A percentile compares a stretch with the other conserved stretches of the same genome.
Conservation (phyloP, 192 early-diverging fungal species). For the Neocallimastix lanati region DNA sequence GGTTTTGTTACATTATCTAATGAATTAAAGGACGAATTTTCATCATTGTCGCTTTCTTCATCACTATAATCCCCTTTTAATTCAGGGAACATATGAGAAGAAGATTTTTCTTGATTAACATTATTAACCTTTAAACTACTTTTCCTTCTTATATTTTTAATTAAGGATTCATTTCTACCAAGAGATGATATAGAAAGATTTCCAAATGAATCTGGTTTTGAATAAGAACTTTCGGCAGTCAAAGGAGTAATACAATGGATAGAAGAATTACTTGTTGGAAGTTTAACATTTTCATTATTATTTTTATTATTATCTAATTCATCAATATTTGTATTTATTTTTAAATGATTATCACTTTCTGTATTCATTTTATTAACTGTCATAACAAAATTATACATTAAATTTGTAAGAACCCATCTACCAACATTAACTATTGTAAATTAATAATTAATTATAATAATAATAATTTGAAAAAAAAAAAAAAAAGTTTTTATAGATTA, state of each 20-base stretch:
- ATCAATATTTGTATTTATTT: not conserved
- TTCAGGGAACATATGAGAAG: not conserved
- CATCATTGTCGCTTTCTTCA: not conserved
- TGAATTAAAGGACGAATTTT: too few relatives aligned
- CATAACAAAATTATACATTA: slow-evolving; percentile 45
- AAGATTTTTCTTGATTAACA: too few relatives aligned
- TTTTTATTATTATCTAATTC: not conserved
- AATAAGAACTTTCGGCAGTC: not conserved
- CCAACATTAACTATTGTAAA: slow-evolving; percentile 73
- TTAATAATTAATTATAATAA: not conserved
- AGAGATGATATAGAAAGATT: not conserved
- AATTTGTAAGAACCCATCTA: slow-evolving; percentile 60
- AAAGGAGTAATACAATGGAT: not conserved
- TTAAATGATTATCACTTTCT: not conserved
- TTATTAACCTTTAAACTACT: not conserved
- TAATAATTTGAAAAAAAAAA: not conserved
- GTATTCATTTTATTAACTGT: not conserved
- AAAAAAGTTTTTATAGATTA: too few relatives aligned
- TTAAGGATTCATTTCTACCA: not conserved
- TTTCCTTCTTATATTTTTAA: not conserved
- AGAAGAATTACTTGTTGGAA: not conserved
- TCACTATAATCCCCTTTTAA: not conserved
- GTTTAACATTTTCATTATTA: not conserved
- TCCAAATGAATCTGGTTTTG: not conserved
- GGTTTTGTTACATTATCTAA: too few relatives aligned